Conservation (phyloP, 495 filamentous ascomycete genomes). For the Talaromyces nanjingensis region DNA sequence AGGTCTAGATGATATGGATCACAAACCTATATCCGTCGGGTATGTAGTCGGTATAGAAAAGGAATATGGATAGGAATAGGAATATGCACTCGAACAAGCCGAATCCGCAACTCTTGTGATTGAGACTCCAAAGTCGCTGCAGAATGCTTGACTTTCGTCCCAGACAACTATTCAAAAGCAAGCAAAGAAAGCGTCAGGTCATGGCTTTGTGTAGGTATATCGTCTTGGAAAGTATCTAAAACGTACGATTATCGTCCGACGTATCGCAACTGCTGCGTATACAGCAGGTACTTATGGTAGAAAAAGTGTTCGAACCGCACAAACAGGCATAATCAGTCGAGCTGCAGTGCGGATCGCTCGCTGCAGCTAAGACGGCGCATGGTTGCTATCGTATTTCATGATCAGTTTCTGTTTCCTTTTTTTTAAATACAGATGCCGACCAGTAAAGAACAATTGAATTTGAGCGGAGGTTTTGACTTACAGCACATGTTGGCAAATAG, state of each 20-base stretch:
- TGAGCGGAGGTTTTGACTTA: not conserved
- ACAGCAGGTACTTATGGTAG: not conserved
- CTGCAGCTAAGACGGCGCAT: not conserved
- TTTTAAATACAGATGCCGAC: too few species aligned
- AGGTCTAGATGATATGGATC: too few species aligned
- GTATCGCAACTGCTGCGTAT: conserved; percentile 1
- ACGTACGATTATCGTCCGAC: conserved; percentile 2
- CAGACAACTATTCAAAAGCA: not conserved
- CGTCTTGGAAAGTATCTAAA: not conserved
- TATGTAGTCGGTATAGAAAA: not conserved
- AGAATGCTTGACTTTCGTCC: conserved; percentile 1
- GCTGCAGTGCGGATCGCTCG: not conserved
- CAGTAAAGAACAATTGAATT: not conserved
- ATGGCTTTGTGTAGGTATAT: not conserved
- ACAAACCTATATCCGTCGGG: not conserved
- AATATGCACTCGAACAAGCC: not conserved
- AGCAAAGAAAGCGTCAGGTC: not conserved
- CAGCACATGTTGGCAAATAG: not conserved
- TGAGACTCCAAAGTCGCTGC: not conserved
- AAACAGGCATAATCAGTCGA: conserved; percentile 3
- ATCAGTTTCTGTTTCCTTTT: not conserved
- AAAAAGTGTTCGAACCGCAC: not conserved
- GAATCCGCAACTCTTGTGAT: not conserved
- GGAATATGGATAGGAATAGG: not conserved
- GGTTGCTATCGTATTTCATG: not conserved